Base-by-base conservation (phyloP, 1,139 yeast species). In the Wickerhamomyces sp. region DNA sequence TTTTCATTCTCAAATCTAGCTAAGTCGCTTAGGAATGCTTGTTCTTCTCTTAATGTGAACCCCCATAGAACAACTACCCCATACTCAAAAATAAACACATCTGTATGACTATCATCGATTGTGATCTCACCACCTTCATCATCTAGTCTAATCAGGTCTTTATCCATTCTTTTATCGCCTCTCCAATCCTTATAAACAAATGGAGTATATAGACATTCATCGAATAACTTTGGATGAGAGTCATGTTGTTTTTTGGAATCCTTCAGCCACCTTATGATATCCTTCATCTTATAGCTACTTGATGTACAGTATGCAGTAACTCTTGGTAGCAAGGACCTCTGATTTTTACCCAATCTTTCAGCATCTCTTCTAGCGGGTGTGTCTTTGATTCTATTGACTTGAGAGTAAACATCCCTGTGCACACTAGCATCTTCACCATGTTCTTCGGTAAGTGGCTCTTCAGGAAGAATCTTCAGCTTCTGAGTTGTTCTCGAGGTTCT, bases 21-120 rank as follows among this genome's bases (percentile, higher is more conserved):
- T 55, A 93, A 68, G 58, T 91, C 97, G 43, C 78, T 79, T 48
- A 93, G 68, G 57, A 93, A 87, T 45, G 91, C 81, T 54, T 80
- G 79, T 62, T 93, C 98, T 64, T 93, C 97, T 45, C 81, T 76
- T 46, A 79, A 75, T 1, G 91, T 79, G 60, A 87, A 93, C 1
- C 99, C 98, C 99, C 99, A 93, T 73, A 91, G 70, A 1, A 93
- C 95, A 23, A 89, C 81, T 14, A 91, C 98, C 29, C 99, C 99
- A 63, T 91, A 91, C 58, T 90, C 97, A 68, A 93, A 93, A 18
- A 91, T 73, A 60, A 90, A 93, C 9, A 89, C 72, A 62, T 90
- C 98, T 27, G 84, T 84, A 37, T 79, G 74, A 42, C 78, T 75
- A 55, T 79, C 80, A 62, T 82, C 80, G 44, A 90, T 81, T 57